Evolutionary conservation across 768 basidiomycete genomes (phyloP).

Genomic region (Pholiota molesta): DNA sequence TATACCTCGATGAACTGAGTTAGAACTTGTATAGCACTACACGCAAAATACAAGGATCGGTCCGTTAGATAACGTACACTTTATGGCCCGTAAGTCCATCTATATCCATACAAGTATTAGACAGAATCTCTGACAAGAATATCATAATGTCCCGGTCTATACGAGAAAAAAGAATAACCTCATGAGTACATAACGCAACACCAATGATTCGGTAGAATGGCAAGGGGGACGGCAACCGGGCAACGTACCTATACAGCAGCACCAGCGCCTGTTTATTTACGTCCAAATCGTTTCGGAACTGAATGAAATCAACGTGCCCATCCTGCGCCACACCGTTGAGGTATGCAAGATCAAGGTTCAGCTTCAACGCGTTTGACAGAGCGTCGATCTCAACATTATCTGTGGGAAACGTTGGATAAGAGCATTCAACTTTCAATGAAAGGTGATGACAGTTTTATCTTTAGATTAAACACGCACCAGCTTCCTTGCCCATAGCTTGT

Average conservation of each 20-base stretch:
- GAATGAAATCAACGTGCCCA: slow-evolving; percentile 65
- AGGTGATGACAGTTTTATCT: no score
- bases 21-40: no score
- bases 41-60: no score
- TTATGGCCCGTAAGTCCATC: not conserved
- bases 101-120: not conserved
- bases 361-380: slow-evolving; percentile 63
- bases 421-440: not conserved
- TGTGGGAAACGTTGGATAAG: slow-evolving; percentile 23
- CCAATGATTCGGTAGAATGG: not conserved
- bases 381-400: slow-evolving; percentile 87
- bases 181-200: not conserved
- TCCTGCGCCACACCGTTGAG: slow-evolving; percentile 64
- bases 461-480: slow-evolving; percentile 46
- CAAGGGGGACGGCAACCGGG: no score
- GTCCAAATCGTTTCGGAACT: slow-evolving; percentile 56
- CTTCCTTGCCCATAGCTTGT: slow-evolving; percentile 77
- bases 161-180: not conserved
- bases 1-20: no score
- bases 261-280: slow-evolving; percentile 54
- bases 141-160: slow-evolving; percentile 89
- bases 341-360: slow-evolving; percentile 78
- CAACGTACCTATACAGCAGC: slow-evolving; percentile 72
- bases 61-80: no score
- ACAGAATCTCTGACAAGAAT: slow-evolving; percentile 45